Evolutionary conservation across 495 filamentous ascomycete species (phyloP), one percentile per base, ranked within the genome.

Genomic region (Tuber borchii): DNA sequence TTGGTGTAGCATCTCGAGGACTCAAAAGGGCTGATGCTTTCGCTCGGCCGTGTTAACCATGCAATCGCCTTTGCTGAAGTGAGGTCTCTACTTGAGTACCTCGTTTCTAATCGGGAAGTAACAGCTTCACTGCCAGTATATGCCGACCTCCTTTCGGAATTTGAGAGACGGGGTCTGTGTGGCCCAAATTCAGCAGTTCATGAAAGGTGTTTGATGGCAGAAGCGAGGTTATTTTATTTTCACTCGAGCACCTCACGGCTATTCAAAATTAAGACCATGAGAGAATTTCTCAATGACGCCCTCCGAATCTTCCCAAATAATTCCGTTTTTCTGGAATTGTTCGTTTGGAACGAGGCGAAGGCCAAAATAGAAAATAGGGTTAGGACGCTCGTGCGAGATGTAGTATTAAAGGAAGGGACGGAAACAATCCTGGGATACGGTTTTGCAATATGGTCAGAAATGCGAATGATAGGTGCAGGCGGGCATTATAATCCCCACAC

Each of bases 361-460:
- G 86, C 91, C 31, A 89, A 88, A 46, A 88, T 97, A 75, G 87
- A 91, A 75, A 91, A 95, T 78, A 91, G 91, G 46, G 87, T 95
- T 61, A 88, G 92, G 34, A 86, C 86, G 9, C 85, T 90, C 31
- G 82, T 93, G 51, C 83, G 86, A 34, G 83, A 87, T 45, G 82
- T 85, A 22, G 83, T 88, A 26, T 82, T 88, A 8, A 78, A 77
- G 17, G 76, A 85, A 42, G 73, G 82, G 7, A 74, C 85, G 44
- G 85, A 87, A 45, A 87, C 83, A 69, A 79, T 91, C 20, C 84
- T 87, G 42, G 88, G 88, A 26, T 88, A 90, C 71, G 83, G 90
- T 44, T 92, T 95, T 82, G 88, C 87, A 8, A 91, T 97, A 56
- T 86, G 86, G 72, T 86, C 88, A 73, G 93, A 95, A 76, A 78